A percentile compares a stretch with the other conserved stretches of the same genome.
These are phyloP conservation scores for Torulaspora franciscae DNA, from an alignment of 805 yeast genomes.

Conservation along the genomic window DNA sequence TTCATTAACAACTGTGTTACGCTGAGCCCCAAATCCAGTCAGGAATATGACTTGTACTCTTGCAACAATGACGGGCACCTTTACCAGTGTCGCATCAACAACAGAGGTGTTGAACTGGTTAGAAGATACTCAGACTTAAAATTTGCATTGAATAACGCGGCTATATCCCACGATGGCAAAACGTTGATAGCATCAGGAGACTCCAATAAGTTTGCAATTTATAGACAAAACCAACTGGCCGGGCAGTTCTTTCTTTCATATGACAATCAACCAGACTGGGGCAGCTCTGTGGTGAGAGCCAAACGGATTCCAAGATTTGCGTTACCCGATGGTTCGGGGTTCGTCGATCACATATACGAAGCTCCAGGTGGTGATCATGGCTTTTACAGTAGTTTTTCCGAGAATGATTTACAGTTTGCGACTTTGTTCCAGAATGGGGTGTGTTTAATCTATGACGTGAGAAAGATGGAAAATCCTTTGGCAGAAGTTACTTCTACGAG, in stretches of 20 bases:
- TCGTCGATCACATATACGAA: constrained; percentile 39
- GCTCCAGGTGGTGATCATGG: constrained; percentile 68
- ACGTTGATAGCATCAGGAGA: constrained; percentile 73
- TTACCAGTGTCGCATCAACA: constrained; percentile 56
- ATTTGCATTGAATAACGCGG: constrained; percentile 71
- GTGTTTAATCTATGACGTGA: constrained; percentile 68
- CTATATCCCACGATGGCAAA: constrained; percentile 57
- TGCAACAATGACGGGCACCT: constrained; percentile 81
- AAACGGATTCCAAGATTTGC: constrained; percentile 32
- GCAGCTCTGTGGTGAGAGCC: constrained; percentile 31
- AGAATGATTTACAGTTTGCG: constrained; percentile 70
- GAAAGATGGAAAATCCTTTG: constrained; percentile 54
- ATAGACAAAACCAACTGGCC: constrained; percentile 36
- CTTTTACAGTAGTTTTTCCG: constrained; percentile 72
- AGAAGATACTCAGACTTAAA: constrained; percentile 47
- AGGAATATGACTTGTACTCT: constrained; percentile 52
- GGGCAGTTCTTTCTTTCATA: constrained; percentile 29
- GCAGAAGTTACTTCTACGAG: constrained; percentile 58
- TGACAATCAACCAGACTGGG: constrained; percentile 30
- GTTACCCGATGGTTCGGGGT: constrained; percentile 27
- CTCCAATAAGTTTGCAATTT: constrained; percentile 56
- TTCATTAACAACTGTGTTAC: constrained; percentile 79
- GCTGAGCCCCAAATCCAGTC: constrained; percentile 41
- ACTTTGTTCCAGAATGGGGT: constrained; percentile 84
- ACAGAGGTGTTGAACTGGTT: constrained; percentile 42